Conservation (phyloP, 345 rosid species). For the Salix brachista region DNA sequence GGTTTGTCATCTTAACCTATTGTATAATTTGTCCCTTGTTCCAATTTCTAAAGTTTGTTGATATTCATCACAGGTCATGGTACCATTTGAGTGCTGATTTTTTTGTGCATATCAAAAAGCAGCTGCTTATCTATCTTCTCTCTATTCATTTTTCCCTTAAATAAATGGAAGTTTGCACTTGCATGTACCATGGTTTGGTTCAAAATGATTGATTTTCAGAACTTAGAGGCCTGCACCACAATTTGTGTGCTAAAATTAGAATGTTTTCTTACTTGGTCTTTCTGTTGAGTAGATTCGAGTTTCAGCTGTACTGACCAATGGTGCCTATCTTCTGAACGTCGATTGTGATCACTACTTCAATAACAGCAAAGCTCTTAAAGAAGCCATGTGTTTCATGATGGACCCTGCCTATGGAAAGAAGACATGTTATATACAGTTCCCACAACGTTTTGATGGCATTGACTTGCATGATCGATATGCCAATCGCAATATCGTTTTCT, state of each 20-base stretch:
- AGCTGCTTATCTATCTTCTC: background rate
- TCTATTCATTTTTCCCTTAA: too few species aligned
- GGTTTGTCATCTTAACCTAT: constrained; percentile 46
- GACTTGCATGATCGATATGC: constrained; percentile 99
- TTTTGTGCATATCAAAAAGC: background rate
- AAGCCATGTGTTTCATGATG: constrained; percentile 99
- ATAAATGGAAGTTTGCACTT: background rate
- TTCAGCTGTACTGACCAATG: constrained; percentile 97
- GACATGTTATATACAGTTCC: constrained; percentile 98
- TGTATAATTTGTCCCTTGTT: background rate
- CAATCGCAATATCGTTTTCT: constrained; percentile 96
- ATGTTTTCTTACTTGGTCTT: constrained; percentile 18
- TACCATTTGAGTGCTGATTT: background rate
- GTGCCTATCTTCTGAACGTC: constrained; percentile 94
- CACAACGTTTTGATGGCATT: constrained; percentile 99
- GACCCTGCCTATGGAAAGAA: constrained; percentile 84
- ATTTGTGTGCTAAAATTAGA: background rate
- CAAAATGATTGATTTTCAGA: background rate
- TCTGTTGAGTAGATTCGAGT: constrained; percentile 75
- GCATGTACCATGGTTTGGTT: background rate
- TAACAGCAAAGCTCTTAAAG: constrained; percentile 94
- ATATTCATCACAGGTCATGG: background rate
- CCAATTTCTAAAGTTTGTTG: background rate
- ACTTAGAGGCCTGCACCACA: background rate
- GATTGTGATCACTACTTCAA: constrained; percentile 99